A percentile compares a stretch with the other conserved stretches of the same genome.
Conservation (phyloP, 2,329 filamentous ascomycete species). For the Fonsecaea nubica region DNA sequence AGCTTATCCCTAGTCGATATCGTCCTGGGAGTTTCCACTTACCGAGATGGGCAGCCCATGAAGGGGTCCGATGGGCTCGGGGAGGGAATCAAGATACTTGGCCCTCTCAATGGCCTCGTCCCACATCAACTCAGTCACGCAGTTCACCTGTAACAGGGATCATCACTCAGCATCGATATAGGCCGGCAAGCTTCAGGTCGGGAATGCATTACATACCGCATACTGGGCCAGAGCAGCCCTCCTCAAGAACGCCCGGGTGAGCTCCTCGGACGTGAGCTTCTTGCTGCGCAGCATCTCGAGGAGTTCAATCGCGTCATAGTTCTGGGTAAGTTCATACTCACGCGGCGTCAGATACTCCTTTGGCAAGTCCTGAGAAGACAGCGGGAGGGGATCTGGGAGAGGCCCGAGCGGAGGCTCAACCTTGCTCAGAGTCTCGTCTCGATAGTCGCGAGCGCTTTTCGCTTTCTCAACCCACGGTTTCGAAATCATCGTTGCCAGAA, state of each 20-base stretch:
- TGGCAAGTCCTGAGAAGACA: slow-evolving; percentile 53
- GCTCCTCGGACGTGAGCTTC: slow-evolving; percentile 51
- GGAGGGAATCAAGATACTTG: slow-evolving; percentile 53
- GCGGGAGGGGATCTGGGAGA: slow-evolving; percentile 32
- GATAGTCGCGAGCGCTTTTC: slow-evolving; percentile 31
- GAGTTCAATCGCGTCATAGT: slow-evolving; percentile 43
- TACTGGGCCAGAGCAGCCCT: slow-evolving; percentile 58
- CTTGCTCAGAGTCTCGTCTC: slow-evolving; percentile 39
- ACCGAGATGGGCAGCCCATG: slow-evolving; percentile 66
- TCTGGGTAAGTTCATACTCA: slow-evolving; percentile 60
- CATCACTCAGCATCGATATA: not conserved
- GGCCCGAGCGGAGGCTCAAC: slow-evolving; percentile 38
- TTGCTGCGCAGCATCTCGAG: slow-evolving; percentile 53
- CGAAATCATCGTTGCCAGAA: slow-evolving; percentile 15
- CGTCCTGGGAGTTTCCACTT: not conserved
- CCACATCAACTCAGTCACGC: slow-evolving; percentile 61
- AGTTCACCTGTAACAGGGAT: slow-evolving; percentile 41
- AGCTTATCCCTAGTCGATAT: not conserved
- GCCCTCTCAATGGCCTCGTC: slow-evolving; percentile 57
- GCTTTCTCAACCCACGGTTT: slow-evolving; percentile 38
- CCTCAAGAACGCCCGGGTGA: slow-evolving; percentile 62
- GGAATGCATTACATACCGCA: slow-evolving; percentile 19
- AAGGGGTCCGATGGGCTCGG: slow-evolving; percentile 62
- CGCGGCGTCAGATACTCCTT: slow-evolving; percentile 53
- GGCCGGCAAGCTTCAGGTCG: not conserved